Evolutionary conservation across 164 flowering plant genomes (phyloP).

Genomic region (Houttuynia cordata): DNA sequence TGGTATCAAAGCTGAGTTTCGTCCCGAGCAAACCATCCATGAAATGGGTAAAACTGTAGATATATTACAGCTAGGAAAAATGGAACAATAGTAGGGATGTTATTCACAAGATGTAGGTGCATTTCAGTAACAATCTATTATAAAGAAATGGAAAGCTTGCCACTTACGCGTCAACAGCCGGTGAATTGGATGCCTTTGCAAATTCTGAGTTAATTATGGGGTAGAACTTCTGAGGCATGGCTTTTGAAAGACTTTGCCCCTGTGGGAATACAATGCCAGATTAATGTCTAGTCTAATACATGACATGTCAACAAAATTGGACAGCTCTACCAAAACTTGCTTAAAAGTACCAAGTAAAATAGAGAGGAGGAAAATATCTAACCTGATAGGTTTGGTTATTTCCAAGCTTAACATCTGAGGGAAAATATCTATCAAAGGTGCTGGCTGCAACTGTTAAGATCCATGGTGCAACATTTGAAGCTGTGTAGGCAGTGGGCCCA

Average conservation of each 20-base stretch:
- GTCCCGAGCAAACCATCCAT: no score
- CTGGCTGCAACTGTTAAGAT: conserved; percentile 17
- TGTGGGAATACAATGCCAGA: conserved; percentile 1
- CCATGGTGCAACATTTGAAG: conserved; percentile 18
- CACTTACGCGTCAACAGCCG: neutral
- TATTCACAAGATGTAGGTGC: no score
- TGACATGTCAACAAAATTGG: no score
- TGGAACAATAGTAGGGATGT: no score
- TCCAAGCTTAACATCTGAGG: conserved; percentile 9
- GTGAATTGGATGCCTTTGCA: conserved; percentile 21
- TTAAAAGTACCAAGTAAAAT: no score
- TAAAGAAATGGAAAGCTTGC: neutral
- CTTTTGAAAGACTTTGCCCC: conserved; percentile 31
- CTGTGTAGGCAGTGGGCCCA: conserved; percentile 1
- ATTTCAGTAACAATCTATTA: no score
- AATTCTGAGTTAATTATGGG: conserved; percentile 23
- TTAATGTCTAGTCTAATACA: no score
- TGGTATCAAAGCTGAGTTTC: no score
- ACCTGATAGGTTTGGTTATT: conserved; percentile 8
- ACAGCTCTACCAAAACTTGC: no score
- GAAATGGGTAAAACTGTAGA: no score
- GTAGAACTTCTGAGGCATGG: conserved; percentile 19
- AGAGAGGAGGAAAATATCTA: neutral
- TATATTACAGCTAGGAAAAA: no score
- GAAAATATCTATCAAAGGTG: conserved; percentile 9